Evolutionary conservation across 768 basidiomycete species (phyloP), one percentile per base, ranked within the genome.

Genomic region (Plicaturopsis crispa): DNA sequence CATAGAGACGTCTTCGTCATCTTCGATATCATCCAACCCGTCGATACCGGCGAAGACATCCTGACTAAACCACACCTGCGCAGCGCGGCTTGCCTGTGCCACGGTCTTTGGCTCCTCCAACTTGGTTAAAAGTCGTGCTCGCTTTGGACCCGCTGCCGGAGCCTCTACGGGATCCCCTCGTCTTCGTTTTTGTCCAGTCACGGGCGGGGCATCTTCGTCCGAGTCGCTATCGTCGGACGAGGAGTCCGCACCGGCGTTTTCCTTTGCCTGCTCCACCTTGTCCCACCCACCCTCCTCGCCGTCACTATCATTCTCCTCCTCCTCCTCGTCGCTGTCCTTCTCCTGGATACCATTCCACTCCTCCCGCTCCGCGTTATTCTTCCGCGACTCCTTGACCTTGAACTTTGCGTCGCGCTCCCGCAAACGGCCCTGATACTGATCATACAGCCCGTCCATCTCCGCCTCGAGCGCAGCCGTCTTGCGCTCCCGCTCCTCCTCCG

Each of bases 41-140:
- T 75, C 57, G 2, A 71, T 54, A 17, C 73, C 83, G 35, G 78
- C 72, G 68, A 99, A 99, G 31, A 96, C 60, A 36, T 85, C 84
- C 60, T 96, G 94, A 47, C 85, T 82, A 62, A 97, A 99, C 96
- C 96, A 99, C n/a, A 97, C 56, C 49, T 83, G 73, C 2, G 91
- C 75, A 32, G 80, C 70, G 33, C 72, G 72, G 48, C 71, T 78
- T 10, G 54, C 51, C 11, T 61, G 53, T 1, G 54, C 49, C 14
- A 56, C 44, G 13, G 49, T 39, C 43, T 59, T 54, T 0, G 66
- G 60, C 24, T 55, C 58, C 16, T 66, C 65, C 23, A 76, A 63
- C 22, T 69, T 65, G 2, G 70, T 67, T 24, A 77, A 53, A 11
- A 84, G 60, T 30, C 73, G 70, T 14, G 60, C 56, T 36, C 73